Conservation (phyloP, 129 eudicot genomes). For the Flaveria trinervia region DNA sequence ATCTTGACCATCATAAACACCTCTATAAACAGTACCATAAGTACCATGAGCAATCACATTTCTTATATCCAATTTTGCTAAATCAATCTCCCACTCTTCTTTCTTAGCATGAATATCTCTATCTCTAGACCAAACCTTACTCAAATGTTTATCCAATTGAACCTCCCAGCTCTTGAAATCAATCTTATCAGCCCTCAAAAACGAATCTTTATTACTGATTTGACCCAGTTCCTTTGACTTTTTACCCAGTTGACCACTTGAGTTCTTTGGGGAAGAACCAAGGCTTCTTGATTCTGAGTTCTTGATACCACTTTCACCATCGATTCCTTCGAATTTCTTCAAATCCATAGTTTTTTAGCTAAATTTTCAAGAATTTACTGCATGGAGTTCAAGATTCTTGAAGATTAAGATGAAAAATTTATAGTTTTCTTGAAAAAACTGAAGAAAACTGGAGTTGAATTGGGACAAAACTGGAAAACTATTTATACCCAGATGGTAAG, state of each 20-base stretch:
- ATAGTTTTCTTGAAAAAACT: too few species aligned
- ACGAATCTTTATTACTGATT: slow-evolving; percentile 31
- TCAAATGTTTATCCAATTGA: slow-evolving; percentile 52
- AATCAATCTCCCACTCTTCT: slow-evolving; percentile 87
- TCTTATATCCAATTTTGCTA: slow-evolving; percentile 50
- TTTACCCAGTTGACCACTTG: not conserved
- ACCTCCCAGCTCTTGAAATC: slow-evolving; percentile 70
- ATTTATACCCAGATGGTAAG: too few species aligned
- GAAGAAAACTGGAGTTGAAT: too few species aligned
- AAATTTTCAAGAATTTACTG: too few species aligned
- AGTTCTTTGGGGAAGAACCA: slow-evolving; percentile 3
- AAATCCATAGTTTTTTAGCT: too few species aligned
- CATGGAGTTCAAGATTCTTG: too few species aligned
- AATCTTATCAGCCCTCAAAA: slow-evolving; percentile 64
- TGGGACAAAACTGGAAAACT: too few species aligned
- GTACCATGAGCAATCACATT: slow-evolving; percentile 69
- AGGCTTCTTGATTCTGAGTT: not conserved
- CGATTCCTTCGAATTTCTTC: not conserved
- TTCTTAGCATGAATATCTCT: slow-evolving; percentile 27
- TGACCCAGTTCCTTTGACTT: slow-evolving; percentile 37
- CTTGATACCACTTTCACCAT: not conserved
- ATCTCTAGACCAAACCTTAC: slow-evolving; percentile 48
- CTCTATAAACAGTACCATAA: slow-evolving; percentile 69
- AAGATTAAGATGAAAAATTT: too few species aligned
- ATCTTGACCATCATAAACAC: slow-evolving; percentile 69